Evolutionary conservation across 306 rosid species (phyloP), one percentile per base, ranked within the genome.

Genomic region (Sophora flavescens): DNA sequence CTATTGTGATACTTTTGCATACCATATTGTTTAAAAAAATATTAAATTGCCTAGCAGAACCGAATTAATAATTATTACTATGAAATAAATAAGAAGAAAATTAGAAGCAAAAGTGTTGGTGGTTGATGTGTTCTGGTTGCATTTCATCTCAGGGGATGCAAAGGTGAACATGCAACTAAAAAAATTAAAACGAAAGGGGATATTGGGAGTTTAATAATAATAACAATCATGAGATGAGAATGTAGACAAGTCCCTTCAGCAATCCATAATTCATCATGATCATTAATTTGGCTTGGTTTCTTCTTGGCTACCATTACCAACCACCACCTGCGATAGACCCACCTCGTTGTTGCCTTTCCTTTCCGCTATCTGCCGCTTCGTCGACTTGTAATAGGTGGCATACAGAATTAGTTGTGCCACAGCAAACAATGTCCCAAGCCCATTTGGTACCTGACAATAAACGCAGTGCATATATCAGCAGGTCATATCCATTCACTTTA

Each of bases 321-420:
- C 76, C 38, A 65, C 84, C 13, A 88, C 87, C 54, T 82, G 84
- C 0, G 95, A 68, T 63, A 84, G 28, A 28, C 77, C 50, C 60
- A 83, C 81, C 22, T 70, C 70, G 13, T 51, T 58, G 8, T 68
- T 75, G 11, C 26, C 79, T 75, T 86, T 85, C 82, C 96, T 83
- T 26, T 35, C 93, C 0, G 91, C 96, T 6, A 92, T 72, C 39
- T 73, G 83, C 22, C 22, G 22, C 22, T 89, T 68, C 0, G 99
- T 95, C 0, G 97, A 89, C 78, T 87, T 90, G 90, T 91, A 92
- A 72, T 76, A 95, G 35, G 96, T 82, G 16, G 91, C 99, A 45
- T 92, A 95, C 9, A 95, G 87, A 71, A 86, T 35, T 78, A 95
- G 88, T 28, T 95, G 99, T 15, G 84, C 87, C 61, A 77, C 6